phyloP scores from a whole-genome alignment of 73 alveolate genomes.

The Tetrahymena elliotti region DNA sequence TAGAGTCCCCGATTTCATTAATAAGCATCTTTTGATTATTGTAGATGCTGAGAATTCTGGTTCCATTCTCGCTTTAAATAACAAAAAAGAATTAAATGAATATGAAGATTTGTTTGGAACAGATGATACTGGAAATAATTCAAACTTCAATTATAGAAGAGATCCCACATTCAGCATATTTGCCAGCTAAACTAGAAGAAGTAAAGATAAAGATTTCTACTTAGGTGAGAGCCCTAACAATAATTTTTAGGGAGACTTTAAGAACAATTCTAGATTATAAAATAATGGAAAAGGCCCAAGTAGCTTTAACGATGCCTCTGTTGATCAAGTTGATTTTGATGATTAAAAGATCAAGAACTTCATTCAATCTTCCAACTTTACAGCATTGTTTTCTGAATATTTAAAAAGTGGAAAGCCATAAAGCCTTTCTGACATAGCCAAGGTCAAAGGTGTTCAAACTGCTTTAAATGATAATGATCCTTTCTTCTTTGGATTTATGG shows the following conservation, averaged over 20 bases:
- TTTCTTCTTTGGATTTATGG: neutral
- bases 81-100: neutral
- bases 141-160: neutral
- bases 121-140: neutral
- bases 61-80: neutral
- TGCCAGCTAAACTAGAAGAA: neutral
- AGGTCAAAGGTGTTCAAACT: neutral
- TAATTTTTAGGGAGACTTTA: neutral
- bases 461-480: neutral
- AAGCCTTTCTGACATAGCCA: neutral
- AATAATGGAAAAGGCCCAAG: neutral
- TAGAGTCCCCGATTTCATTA: neutral
- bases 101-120: neutral
- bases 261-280: neutral
- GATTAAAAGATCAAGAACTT: neutral
- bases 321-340: neutral
- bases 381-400: neutral
- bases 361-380: neutral
- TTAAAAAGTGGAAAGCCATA: neutral
- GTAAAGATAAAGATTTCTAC: neutral
- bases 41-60: neutral
- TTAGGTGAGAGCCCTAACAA: neutral
- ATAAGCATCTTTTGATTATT: neutral
- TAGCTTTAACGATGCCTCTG: neutral
- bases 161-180: neutral